These are phyloP conservation scores for Plantago major DNA, from an alignment of 257 asterid species.

Conservation along the genomic window DNA sequence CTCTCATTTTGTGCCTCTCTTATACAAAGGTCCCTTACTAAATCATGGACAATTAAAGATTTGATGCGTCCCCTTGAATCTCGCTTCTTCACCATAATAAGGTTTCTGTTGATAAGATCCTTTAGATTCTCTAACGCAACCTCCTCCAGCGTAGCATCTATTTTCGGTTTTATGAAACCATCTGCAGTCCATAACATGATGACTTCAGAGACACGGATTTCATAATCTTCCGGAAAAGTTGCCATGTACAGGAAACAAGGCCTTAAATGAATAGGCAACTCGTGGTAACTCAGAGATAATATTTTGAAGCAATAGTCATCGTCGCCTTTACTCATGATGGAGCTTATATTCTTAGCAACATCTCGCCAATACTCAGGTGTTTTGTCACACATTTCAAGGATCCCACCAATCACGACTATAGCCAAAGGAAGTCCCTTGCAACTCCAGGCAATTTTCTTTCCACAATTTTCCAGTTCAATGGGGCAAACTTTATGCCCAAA, in stretches of 20 bases:
- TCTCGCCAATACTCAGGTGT: conserved; percentile 4
- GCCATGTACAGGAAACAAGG: conserved; percentile 20
- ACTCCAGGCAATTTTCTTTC: conserved; percentile 10
- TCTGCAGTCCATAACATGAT: conserved; percentile 19
- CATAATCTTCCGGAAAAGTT: conserved; percentile 4
- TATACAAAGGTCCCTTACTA: conserved; percentile 16
- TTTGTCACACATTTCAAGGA: background rate
- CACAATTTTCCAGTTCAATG: conserved; percentile 14
- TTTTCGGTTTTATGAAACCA: conserved; percentile 9
- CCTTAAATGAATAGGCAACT: conserved; percentile 11
- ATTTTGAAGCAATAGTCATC: conserved; percentile 8
- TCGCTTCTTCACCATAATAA: background rate
- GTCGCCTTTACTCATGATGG: conserved; percentile 11
- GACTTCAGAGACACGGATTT: background rate
- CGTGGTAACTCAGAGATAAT: conserved; percentile 8
- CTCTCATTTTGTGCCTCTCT: conserved; percentile 15
- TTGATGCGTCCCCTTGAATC: background rate
- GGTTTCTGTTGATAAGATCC: conserved; percentile 3
- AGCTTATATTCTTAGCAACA: background rate
- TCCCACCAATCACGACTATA: conserved; percentile 17
- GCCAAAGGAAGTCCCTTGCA: conserved; percentile 31
- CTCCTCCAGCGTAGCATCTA: conserved; percentile 8
- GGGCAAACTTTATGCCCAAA: conserved; percentile 17
- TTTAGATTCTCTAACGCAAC: background rate
- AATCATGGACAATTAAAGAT: background rate